These are phyloP conservation scores for Gossypium trilobum DNA, from an alignment of 441 rosid species.

Conservation along the genomic window DNA sequence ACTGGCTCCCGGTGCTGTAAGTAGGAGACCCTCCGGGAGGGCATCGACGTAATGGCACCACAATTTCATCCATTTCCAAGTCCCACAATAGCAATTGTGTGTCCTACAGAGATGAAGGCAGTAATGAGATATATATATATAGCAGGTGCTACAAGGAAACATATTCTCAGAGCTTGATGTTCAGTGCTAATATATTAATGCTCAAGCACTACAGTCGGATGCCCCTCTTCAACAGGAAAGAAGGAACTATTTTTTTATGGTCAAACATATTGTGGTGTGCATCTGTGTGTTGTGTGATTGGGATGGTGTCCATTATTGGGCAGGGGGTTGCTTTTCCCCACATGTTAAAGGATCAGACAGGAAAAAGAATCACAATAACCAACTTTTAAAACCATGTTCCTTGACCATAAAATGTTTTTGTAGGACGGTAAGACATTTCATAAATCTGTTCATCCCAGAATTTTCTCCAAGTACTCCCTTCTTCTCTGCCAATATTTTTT, in stretches of 20 bases:
- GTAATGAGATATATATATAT: not conserved
- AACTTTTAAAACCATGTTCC: not conserved
- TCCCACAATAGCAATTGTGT: slow-evolving; percentile 94
- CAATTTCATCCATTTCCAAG: slow-evolving; percentile 92
- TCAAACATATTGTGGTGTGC: not conserved
- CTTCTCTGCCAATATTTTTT: not conserved
- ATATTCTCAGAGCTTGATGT: slow-evolving; percentile 4
- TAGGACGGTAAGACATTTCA: not conserved
- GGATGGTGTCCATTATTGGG: not conserved
- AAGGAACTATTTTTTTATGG: not conserved
- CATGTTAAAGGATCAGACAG: not conserved
- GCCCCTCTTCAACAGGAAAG: not conserved
- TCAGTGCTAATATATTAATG: slow-evolving; percentile 6
- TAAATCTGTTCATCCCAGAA: not conserved
- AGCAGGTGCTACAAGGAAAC: slow-evolving; percentile 13
- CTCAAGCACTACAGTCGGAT: not conserved
- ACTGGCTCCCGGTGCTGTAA: slow-evolving; percentile 88
- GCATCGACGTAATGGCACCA: slow-evolving; percentile 80
- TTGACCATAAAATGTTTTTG: not conserved
- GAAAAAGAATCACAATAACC: not conserved
- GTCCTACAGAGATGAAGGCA: slow-evolving; percentile 44
- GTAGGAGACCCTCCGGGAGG: slow-evolving; percentile 96
- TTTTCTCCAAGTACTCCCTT: not conserved
- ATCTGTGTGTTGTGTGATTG: not conserved
- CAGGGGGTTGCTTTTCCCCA: not conserved